Conservation (phyloP, 768 basidiomycete species). For the Boletus huronensis region DNA sequence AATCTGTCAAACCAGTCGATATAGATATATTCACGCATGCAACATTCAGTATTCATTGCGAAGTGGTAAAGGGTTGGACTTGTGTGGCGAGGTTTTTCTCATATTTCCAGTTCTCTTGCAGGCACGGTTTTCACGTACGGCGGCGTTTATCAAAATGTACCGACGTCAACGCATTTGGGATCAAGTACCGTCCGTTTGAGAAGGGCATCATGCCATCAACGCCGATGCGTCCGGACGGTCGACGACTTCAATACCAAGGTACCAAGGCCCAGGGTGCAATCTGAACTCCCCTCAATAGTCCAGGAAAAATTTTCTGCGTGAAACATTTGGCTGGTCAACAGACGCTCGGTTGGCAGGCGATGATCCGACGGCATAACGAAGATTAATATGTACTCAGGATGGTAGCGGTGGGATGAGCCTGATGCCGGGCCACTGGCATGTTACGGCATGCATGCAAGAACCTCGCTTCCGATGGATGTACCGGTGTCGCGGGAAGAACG, state of each 20-base stretch:
- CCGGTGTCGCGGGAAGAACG: not conserved
- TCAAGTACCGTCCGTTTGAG: not conserved
- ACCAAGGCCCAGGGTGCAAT: no score
- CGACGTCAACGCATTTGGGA: not conserved
- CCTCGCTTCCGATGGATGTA: not conserved
- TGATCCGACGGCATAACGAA: not conserved
- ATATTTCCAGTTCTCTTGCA: not conserved
- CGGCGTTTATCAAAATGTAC: not conserved
- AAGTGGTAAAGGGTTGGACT: no score
- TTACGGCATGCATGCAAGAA: not conserved
- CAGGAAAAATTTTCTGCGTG: not conserved
- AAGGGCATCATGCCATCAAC: not conserved
- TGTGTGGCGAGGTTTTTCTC: not conserved
- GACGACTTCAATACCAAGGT: not conserved
- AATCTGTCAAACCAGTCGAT: not conserved
- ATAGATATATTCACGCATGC: not conserved
- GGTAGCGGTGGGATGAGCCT: not conserved
- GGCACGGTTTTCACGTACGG: not conserved
- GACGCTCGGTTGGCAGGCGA: not conserved
- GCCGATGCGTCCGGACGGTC: not conserved
- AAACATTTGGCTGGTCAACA: not conserved
- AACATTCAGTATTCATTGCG: not conserved
- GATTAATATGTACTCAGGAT: not conserved
- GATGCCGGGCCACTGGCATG: no score
- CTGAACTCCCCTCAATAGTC: not conserved